phyloP scores from a whole-genome alignment of 768 basidiomycete species.

The Lentinula raphanica region DNA sequence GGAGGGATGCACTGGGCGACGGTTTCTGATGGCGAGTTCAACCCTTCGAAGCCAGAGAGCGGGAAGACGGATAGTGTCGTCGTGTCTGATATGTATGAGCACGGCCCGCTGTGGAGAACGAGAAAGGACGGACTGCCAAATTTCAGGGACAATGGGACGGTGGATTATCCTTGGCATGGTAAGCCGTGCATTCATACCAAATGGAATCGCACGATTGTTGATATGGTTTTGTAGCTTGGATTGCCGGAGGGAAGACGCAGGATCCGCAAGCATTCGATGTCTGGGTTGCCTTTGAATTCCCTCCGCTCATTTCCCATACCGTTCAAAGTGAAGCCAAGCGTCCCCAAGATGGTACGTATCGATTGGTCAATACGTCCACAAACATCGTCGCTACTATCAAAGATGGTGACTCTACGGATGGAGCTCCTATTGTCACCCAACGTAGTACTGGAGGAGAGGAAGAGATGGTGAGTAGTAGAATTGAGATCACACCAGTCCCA shows the following conservation, averaged over 20 bases:
- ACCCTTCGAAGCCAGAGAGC: not conserved
- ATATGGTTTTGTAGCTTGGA: not conserved
- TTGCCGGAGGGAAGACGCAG: not conserved
- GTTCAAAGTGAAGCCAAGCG: not conserved
- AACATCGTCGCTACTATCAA: not conserved
- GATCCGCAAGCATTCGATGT: slow-evolving; percentile 8
- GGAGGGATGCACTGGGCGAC: slow-evolving; percentile 2
- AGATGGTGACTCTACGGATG: not conserved
- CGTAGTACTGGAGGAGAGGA: not conserved
- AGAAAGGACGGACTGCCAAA: slow-evolving; percentile 5
- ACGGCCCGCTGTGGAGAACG: slow-evolving; percentile 18
- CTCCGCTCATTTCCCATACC: not conserved
- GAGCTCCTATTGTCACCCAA: not conserved
- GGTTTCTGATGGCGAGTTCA: not conserved
- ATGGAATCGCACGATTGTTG: too few species aligned
- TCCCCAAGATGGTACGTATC: not conserved
- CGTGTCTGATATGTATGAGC: slow-evolving; percentile 14
- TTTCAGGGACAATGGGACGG: slow-evolving; percentile 15
- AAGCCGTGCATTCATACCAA: not conserved
- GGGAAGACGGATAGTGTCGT: not conserved
- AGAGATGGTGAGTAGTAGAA: not conserved
- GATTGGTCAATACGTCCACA: not conserved
- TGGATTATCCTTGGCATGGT: slow-evolving; percentile 20
- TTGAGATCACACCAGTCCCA: too few species aligned
- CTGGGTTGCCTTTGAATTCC: slow-evolving; percentile 5